Conservation (phyloP, 306 rosid genomes). For the Pterocarpus macrocarpus region DNA sequence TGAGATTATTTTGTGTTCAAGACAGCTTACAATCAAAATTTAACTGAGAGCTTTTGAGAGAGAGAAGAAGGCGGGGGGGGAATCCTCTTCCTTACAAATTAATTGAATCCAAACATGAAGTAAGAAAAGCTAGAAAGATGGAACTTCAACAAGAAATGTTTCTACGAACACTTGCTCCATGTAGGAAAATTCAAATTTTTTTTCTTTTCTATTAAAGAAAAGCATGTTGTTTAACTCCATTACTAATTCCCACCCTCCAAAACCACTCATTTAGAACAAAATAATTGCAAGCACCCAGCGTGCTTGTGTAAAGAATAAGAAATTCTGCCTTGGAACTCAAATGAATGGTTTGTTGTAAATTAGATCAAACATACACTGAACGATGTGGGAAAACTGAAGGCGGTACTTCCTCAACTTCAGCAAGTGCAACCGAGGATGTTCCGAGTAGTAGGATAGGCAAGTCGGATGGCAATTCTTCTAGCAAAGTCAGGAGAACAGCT, state of each 20-base stretch:
- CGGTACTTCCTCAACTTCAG: conserved; percentile 79
- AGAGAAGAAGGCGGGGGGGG: too few species aligned
- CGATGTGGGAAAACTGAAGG: conserved; percentile 69
- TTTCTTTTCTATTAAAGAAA: conserved; percentile 5
- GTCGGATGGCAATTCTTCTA: conserved; percentile 91
- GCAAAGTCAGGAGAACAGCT: conserved; percentile 87
- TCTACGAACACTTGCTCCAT: too few species aligned
- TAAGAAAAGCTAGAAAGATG: too few species aligned
- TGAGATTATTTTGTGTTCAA: too few species aligned
- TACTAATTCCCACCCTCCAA: conserved; percentile 12
- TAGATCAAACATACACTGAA: conserved; percentile 70
- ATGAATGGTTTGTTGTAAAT: conserved; percentile 32
- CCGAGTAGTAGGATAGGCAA: conserved; percentile 85
- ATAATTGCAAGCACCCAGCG: conserved; percentile 8
- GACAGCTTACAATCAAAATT: too few species aligned
- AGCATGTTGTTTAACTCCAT: conserved; percentile 23
- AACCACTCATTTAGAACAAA: conserved; percentile 32
- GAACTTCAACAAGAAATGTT: too few species aligned
- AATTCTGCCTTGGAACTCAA: conserved; percentile 18
- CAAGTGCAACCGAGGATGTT: conserved; percentile 70
- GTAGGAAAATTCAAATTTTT: too few species aligned
- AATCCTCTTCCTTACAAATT: too few species aligned
- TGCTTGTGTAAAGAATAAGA: conserved; percentile 15
- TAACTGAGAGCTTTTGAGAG: too few species aligned
- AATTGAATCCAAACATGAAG: too few species aligned